These are phyloP conservation scores for Anacardium occidentale DNA, from an alignment of 345 rosid genomes.

Conservation along the genomic window DNA sequence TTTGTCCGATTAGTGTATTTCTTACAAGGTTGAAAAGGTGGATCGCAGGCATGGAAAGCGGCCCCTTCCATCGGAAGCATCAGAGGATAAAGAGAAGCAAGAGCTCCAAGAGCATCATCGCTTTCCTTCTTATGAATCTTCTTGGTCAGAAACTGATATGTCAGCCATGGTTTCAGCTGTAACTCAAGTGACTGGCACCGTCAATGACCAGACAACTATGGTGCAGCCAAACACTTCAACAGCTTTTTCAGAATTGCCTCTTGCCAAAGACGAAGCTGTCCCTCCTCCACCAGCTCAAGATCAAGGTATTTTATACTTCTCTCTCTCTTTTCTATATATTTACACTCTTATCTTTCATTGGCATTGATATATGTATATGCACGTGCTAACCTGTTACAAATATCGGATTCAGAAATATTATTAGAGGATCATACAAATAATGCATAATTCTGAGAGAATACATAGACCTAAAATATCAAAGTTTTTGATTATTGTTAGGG, in stretches of 20 bases:
- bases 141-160: constrained; percentile 68
- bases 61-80: constrained; percentile 62
- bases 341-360: no score
- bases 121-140: constrained; percentile 32
- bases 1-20: background rate
- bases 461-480: constrained; percentile 2
- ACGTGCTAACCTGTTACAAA: no score
- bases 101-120: background rate
- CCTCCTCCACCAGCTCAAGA: constrained; percentile 34
- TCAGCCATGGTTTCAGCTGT: constrained; percentile 86
- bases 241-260: constrained; percentile 5
- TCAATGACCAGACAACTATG: constrained; percentile 8
- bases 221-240: constrained; percentile 22
- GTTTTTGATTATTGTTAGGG: background rate
- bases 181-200: constrained; percentile 49
- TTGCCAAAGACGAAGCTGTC: constrained; percentile 34
- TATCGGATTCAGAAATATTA: no score
- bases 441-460: no score
- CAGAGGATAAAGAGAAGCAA: constrained; percentile 44
- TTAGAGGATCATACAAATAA: no score
- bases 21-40: constrained; percentile 37
- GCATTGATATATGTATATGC: no score
- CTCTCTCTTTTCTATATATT: background rate
- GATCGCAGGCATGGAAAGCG: constrained; percentile 84
- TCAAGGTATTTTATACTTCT: constrained; percentile 33